phyloP scores from a whole-genome alignment of 2,329 filamentous ascomycete genomes.

The Metarhizium album region DNA sequence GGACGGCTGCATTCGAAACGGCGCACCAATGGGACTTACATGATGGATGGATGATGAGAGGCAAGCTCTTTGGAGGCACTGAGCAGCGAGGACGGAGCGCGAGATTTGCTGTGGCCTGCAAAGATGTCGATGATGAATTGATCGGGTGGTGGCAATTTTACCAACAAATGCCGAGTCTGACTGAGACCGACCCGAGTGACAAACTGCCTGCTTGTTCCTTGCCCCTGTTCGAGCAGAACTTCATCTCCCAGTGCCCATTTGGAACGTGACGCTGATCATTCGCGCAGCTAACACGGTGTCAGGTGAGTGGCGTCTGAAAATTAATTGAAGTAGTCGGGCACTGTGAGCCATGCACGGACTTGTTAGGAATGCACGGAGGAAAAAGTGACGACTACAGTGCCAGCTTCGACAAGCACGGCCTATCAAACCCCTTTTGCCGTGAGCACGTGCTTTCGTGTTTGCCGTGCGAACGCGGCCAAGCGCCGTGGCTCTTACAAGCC shows the following conservation, averaged over 20 bases:
- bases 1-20: no score
- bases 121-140: no score
- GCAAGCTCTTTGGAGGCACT: not conserved
- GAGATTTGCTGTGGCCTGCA: no score
- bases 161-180: not conserved
- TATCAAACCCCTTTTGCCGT: conserved; percentile 1
- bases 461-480: conserved; percentile 14
- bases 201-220: not conserved
- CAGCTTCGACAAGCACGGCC: not conserved
- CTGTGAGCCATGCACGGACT: conserved; percentile 7
- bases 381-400: conserved; percentile 1
- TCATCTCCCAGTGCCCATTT: conserved; percentile 12
- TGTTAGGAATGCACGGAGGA: not conserved
- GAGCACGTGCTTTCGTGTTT: conserved; percentile 25
- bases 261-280: conserved; percentile 4
- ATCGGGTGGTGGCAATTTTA: not conserved
- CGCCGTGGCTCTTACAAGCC: conserved; percentile 7
- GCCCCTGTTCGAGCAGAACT: not conserved
- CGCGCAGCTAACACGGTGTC: conserved; percentile 24
- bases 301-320: conserved; percentile 15
- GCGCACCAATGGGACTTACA: not conserved
- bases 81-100: not conserved
- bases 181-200: not conserved
- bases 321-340: conserved; percentile 8
- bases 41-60: not conserved